phyloP scores from a whole-genome alignment of 1,139 yeast species.

The Meyerozyma athensensis region DNA sequence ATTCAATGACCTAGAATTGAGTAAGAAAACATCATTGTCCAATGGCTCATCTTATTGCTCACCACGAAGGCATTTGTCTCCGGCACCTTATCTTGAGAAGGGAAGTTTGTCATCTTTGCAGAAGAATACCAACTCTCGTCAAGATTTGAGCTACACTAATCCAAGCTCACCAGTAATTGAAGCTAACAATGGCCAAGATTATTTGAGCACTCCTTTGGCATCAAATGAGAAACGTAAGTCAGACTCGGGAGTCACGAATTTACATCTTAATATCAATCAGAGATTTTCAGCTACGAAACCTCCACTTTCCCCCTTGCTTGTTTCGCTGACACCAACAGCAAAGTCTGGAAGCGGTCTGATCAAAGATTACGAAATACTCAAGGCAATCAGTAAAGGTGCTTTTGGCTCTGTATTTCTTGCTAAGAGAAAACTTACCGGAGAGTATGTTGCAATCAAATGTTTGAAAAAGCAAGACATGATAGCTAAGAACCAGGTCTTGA shows the following conservation, averaged over 20 bases:
- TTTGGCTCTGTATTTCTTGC: constrained; percentile 94
- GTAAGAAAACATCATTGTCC: constrained; percentile 12
- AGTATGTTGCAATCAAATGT: constrained; percentile 94
- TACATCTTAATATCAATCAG: neutral
- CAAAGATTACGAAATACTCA: constrained; percentile 82
- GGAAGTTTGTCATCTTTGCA: constrained; percentile 53
- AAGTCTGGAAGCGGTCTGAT: constrained; percentile 61
- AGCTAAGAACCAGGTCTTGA: constrained; percentile 91
- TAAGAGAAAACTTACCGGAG: constrained; percentile 80
- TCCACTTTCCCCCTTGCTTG: constrained; percentile 77
- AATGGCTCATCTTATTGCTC: constrained; percentile 38
- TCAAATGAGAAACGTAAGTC: constrained; percentile 7
- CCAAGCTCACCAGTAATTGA: neutral
- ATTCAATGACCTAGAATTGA: constrained; percentile 26
- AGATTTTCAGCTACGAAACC: constrained; percentile 31
- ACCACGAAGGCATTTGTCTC: constrained; percentile 54
- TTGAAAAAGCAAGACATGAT: constrained; percentile 92
- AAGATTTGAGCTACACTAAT: neutral
- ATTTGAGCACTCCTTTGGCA: neutral
- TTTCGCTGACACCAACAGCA: constrained; percentile 53
- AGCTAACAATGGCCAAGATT: neutral
- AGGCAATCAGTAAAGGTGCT: constrained; percentile 96
- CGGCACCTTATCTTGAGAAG: constrained; percentile 44
- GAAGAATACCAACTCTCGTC: constrained; percentile 32
- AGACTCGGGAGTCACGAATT: neutral